Evolutionary conservation across 1,284 basidiomycete genomes (phyloP), one percentile per base, ranked within the genome.

Genomic region (Cryptococcus sp.): DNA sequence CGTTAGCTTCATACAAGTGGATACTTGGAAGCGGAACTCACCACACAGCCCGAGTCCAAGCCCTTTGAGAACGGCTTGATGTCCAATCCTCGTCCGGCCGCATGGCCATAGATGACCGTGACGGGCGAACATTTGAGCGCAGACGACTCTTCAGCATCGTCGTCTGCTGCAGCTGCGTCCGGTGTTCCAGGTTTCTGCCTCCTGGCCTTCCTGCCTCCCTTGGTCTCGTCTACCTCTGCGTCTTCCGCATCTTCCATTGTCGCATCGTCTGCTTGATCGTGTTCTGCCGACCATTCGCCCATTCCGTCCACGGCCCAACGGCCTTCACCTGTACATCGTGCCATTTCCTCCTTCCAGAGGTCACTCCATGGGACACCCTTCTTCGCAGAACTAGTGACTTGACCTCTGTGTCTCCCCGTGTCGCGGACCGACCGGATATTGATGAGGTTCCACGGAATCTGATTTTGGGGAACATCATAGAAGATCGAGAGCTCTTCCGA

Each of bases 91-190:
- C 88, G 81, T 3, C 82, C 79, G 4, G 91, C 90, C 70, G 88
- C 83, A 70, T 93, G 91, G 0, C 90, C 91, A 71, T 92, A 93
- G 8, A 93, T 78, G n/a, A 91, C 85, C 25, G 84, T 88, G 0
- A 86, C 82, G 3, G 90, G 89, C 65, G 85, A 84, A 70, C 91
- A 93, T 3, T 84, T 51, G 47, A 71, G 47, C 60, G 51, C 23
- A 56, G 44, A 23, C 52, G 16, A 25, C 22, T 31, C 41, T 16
- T 57, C 59, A 20, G 60, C 57, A 22, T 47, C 42, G 17, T 49
- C 51, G 19, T 54, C 44, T 20, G 19, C 45, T 27, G 47, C 47
- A 11, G 39, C 54, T 22, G 45, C 50, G 17, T 19, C 47, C 10
- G 58, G 58, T 19, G 56, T 60, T n/a, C 57, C 57, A 23, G 60